Evolutionary conservation across 1,284 basidiomycete species (phyloP), one percentile per base, ranked within the genome.

Genomic region (Naganishia sp.): DNA sequence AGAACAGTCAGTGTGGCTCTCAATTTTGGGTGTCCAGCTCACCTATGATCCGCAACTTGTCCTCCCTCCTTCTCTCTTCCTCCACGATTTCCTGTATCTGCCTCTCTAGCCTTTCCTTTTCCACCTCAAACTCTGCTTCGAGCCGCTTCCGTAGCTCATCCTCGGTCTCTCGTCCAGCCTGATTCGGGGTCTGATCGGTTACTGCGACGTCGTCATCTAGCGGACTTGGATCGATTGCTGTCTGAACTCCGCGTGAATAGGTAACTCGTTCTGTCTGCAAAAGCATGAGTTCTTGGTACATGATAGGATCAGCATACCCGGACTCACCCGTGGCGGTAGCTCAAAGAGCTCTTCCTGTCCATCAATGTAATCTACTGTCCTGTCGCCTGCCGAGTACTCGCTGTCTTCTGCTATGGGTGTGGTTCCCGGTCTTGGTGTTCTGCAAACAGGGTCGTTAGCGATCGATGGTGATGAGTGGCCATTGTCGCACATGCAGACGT

Each of bases 51-150:
- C 81, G 55, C 67, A 88, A 88, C 87, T 82, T 88, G 82, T 71
- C 92, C 28, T 70, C 73, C 88, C 72, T 90, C 90, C 72, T 88
- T 84, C 73, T 92, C 69, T 87, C 89, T 75, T 94, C 88, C 72
- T 89, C 88, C 71, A 89, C 88, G 15, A 93, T 81, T 69, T 92
- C 91, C 42, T 61, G 59, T 15, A 61, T 61, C 36, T 61, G 59
- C 70, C 86, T 86, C 67, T 93, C 92, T 86, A 55, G 82, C 76
- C 54, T 87, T 85, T 71, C 86, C 83, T 74, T 88, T 87, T 75
- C 84, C 81, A 70, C 85, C 70, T 79, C 82, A 39, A 83, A 71
- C 70, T 83, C 82, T 31, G 79, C 75, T 52, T 81, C 68, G 64
- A 93, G 83, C 42, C 88, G 86, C 70, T 87, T 85, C 64, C 87